phyloP scores from a whole-genome alignment of 2,329 filamentous ascomycete species.

The Verticillium nonalfalfae region DNA sequence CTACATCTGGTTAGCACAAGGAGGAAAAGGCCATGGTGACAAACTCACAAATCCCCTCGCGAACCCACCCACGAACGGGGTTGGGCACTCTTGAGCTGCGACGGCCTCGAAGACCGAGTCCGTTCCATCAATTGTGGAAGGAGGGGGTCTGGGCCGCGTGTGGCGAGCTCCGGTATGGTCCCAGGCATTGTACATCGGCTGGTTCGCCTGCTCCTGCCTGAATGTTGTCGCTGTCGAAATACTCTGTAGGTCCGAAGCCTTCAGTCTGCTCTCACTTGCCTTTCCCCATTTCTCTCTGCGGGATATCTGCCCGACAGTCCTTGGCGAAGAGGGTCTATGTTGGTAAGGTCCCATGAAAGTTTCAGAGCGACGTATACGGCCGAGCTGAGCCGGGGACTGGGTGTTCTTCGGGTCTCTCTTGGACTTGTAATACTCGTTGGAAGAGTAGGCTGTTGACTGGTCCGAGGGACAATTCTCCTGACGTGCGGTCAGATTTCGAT shows the following conservation, averaged over 20 bases:
- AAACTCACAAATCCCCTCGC: not conserved
- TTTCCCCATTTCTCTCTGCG: not conserved
- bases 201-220: conserved; percentile 6
- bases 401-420: not conserved
- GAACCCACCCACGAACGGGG: not conserved
- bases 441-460: not conserved
- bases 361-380: not conserved
- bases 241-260: not conserved
- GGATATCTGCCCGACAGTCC: not conserved
- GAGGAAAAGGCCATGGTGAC: not conserved
- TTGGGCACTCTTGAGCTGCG: not conserved
- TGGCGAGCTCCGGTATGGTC: conserved; percentile 17
- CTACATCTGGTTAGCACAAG: not conserved
- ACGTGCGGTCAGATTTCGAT: not conserved
- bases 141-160: not conserved
- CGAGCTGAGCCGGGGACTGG: not conserved
- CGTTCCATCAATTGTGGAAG: not conserved
- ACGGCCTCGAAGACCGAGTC: not conserved
- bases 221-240: conserved; percentile 24
- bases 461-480: not conserved
- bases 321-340: not conserved
- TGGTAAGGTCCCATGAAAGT: not conserved
- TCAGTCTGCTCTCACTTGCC: not conserved
- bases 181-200: conserved; percentile 23
- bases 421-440: not conserved